Base-by-base conservation (phyloP, 192 early-diverging fungal species). In the Phycomyces blakesleeanus region DNA sequence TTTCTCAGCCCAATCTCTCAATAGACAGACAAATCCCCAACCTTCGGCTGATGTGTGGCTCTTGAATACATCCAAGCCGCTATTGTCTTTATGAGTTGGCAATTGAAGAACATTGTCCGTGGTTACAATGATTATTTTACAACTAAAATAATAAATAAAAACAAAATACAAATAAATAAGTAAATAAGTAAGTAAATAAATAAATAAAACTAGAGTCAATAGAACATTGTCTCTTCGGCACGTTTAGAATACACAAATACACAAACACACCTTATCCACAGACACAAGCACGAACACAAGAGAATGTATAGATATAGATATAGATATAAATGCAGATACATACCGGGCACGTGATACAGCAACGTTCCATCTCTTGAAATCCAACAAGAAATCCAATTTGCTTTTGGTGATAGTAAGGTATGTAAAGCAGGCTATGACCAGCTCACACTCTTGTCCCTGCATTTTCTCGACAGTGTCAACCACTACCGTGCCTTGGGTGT, bases 391-490 rank as follows among this genome's bases (percentile, higher is more conserved):
- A 16, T 63, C 63, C 2, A 34, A 70, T 34, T 71, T 39, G 22
- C 57, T 60, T 40, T 63, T 29, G 24, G 41, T 58, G 14, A 68
- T 60, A 40, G 70, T 63, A 51, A 77, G 63, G 39, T 84, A 73
- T 2, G 72, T 79, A 67, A 83, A 86, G 49, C 85, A 85, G 12
- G 73, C 79, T 14, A 89, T 69, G 21, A 89, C 83, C 10, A 89
- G 40, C 29, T 89, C 84, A 0, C 81, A 79, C 63, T 85, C 69
- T 55, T 77, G 75, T 1, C 81, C 81, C 54, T 83, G 81, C 74
- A 83, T 76, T 56, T 80, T 83, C 38, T 83, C 81, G 2, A 78
- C 68, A 16, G 80, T 82, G 52, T 82, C 73, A 0, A 81, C 67
- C 25, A 74, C 64, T 24, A 81, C 63, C 39, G 65, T 25, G 10